These are phyloP conservation scores for Puccinia sorghi DNA, from an alignment of 1,284 basidiomycete genomes.

Conservation along the genomic window DNA sequence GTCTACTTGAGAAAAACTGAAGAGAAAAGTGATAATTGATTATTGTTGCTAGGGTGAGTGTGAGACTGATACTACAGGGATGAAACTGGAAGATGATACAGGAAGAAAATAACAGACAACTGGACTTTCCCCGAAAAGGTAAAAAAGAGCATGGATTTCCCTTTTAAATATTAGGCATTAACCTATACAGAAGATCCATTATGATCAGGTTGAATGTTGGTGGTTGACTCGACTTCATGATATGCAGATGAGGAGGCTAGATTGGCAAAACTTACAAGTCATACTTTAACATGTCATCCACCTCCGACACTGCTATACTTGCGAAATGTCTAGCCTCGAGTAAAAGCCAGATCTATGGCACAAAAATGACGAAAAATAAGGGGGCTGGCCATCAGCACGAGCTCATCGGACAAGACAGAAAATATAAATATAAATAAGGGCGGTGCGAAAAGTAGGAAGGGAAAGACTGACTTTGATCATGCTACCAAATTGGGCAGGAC, in stretches of 20 bases:
- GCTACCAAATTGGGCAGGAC: slow-evolving; percentile 70
- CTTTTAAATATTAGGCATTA: slow-evolving; percentile 11
- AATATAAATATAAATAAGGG: too few relatives aligned
- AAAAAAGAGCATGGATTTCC: not conserved
- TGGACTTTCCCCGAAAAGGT: not conserved
- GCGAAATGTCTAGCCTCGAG: slow-evolving; percentile 42
- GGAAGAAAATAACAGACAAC: not conserved
- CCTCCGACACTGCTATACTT: slow-evolving; percentile 24
- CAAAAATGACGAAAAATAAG: not conserved
- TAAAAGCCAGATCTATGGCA: slow-evolving; percentile 30
- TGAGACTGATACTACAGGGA: too few relatives aligned
- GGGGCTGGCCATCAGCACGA: not conserved
- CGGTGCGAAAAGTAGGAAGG: not conserved
- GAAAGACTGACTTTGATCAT: slow-evolving; percentile 72
- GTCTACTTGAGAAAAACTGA: too few relatives aligned
- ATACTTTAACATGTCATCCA: slow-evolving; percentile 43
- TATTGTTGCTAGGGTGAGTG: too few relatives aligned
- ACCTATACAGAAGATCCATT: not conserved
- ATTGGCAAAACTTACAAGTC: slow-evolving; percentile 23
- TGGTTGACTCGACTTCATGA: too few relatives aligned
- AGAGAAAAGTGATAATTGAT: too few relatives aligned
- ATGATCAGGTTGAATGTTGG: not conserved
- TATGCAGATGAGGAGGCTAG: not conserved
- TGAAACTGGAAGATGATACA: slow-evolving; percentile 11
- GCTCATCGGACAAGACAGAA: not conserved